These are phyloP conservation scores for Acanthamoeba triangularis DNA, from an alignment of 208 protist genomes.

Conservation along the genomic window DNA sequence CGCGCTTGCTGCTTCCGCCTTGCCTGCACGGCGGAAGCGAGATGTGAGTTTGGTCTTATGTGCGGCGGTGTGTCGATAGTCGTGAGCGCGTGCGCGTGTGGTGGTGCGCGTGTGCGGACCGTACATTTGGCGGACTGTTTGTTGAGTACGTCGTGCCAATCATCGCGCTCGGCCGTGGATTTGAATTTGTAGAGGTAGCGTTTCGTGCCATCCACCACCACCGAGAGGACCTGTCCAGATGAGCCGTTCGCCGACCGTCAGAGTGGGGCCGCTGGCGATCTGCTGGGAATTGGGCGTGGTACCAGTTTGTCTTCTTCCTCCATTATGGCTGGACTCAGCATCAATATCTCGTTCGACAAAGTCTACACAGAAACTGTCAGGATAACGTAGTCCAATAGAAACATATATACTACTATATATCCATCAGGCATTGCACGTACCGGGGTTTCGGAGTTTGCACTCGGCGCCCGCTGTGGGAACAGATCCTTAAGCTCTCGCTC, in stretches of 20 bases:
- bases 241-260: too few relatives aligned
- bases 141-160: neutral
- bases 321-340: neutral
- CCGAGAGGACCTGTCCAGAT: neutral
- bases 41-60: too few relatives aligned
- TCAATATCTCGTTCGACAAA: neutral
- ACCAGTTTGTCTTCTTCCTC: neutral
- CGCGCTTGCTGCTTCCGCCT: neutral
- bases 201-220: neutral
- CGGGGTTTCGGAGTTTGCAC: neutral
- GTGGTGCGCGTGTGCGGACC: neutral
- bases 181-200: neutral
- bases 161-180: neutral
- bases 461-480: neutral
- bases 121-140: neutral
- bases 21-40: neutral
- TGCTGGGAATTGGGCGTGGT: neutral
- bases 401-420: too few relatives aligned
- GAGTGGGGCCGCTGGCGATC: neutral
- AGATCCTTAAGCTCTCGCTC: neutral
- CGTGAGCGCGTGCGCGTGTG: neutral
- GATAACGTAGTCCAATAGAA: too few relatives aligned
- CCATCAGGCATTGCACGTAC: neutral
- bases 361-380: too few relatives aligned
- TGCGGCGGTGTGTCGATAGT: neutral